Evolutionary conservation across 2,329 filamentous ascomycete species (phyloP), one percentile per base, ranked within the genome.

Genomic region (Pestalotiopsis fici): DNA sequence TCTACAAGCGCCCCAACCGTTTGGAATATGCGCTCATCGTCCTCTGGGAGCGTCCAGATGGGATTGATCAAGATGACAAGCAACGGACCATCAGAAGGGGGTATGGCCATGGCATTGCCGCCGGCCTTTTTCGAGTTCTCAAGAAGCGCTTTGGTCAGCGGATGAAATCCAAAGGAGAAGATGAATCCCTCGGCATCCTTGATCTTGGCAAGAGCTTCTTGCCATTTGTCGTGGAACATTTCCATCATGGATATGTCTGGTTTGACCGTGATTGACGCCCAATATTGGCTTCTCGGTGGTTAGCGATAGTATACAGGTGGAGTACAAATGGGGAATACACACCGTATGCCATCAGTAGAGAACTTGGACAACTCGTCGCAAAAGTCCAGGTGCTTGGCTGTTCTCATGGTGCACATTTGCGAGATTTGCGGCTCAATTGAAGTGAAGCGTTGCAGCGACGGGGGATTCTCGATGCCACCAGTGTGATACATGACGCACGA

Each of bases 1-100:
- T 28, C 55, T 2, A 57, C 21, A 3, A 27, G 21, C 3, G 11
- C 21, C 9, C 55, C 9, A 28, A 72, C 66, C 4, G 68, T 67
- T 35, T 56, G 31, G 37, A 72, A 71, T 18, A 73, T 66, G 6
- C 66, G 66, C 2, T 54, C 23, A 18, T 70, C 67, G 43, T 71
- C 69, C 28, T 65, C 47, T 47, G 59, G 27, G 2, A 64, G 56
- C 2, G 21, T 67, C 71, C 73, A 74, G 3, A 66, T 62, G 9
- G 70, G 69, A 21, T 73, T 73, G 47, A 74, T 69, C 13, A 73
- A 67, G 11, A 72, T 31, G 3, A 73, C 61, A 21, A 74, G 71
- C 12, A 73, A 67, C 18, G 69, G 72, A 11, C 71, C 70, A 50
- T 73, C 69, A 2, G 70, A 69, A 11, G 69, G 65, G 15, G 67